These are phyloP conservation scores for Ajuga chamaepitys DNA, from an alignment of 257 asterid genomes.

Conservation along the genomic window DNA sequence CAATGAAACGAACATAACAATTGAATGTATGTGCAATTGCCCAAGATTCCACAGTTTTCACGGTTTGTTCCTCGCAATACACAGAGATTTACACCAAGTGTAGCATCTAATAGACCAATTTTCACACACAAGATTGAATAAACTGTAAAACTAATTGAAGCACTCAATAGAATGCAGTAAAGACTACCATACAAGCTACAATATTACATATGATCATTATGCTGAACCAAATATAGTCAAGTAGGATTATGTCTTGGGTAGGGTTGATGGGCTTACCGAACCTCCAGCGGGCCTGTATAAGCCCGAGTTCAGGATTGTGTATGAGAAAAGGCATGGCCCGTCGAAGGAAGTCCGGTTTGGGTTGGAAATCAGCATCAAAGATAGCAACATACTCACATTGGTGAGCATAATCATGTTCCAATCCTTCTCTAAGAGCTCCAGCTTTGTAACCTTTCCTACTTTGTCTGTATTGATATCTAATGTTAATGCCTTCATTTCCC, in stretches of 20 bases:
- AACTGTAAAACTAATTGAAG: too few species aligned
- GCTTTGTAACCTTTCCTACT: constrained; percentile 60
- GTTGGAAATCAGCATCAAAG: constrained; percentile 67
- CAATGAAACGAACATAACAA: too few species aligned
- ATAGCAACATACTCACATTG: constrained; percentile 57
- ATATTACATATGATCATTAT: neutral
- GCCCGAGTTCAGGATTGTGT: constrained; percentile 47
- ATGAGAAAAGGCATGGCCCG: constrained; percentile 45
- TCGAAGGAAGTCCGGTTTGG: constrained; percentile 51
- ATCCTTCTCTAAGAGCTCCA: constrained; percentile 55
- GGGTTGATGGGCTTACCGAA: constrained; percentile 33
- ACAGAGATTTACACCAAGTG: too few species aligned
- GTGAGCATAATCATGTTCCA: constrained; percentile 37
- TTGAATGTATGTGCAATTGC: too few species aligned
- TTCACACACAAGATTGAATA: too few species aligned
- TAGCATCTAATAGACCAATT: too few species aligned
- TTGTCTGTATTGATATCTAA: constrained; percentile 45
- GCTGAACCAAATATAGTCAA: too few species aligned
- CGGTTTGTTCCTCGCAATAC: too few species aligned
- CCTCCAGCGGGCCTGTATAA: constrained; percentile 67
- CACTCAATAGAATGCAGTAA: too few species aligned
- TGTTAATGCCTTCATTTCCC: constrained; percentile 53
- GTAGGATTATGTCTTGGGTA: neutral
- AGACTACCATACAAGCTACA: too few species aligned
- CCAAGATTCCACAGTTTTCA: too few species aligned